Base-by-base conservation (phyloP, 2,329 filamentous ascomycete species). In the Aspergillus jensenii region DNA sequence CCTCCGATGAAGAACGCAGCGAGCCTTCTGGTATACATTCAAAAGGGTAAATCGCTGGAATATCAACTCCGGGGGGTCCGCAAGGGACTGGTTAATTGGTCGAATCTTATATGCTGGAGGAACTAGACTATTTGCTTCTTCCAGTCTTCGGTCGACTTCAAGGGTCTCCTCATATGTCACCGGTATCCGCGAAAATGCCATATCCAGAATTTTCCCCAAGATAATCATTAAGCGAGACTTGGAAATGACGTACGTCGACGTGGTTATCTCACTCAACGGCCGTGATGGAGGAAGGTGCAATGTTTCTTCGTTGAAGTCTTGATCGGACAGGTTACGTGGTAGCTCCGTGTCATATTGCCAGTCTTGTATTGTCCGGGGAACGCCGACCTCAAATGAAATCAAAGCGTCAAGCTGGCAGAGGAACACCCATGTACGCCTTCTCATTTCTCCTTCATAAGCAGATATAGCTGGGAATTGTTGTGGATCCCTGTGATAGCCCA, bases 381-480 rank as follows among this genome's bases (percentile, higher is more conserved):
- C 73, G 1, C 87, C 87, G 59, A 88, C 78, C 64, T 89, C 85
- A 65, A 88, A 88, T 1, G 84, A 81, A 1, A 84, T 79, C 15
- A 89, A 72, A 3, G 83, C 72, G 64, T 89, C 87, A 52, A 89
- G 77, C 67, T 88, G 85, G 27, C 67, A 68, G 8, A 77, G 60
- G 37, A 73, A 64, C 17, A 68, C 65, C 78, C 78, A 80, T 3
- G 74, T 52, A 11, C 78, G 74, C 17, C 78, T 69, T 49, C 78
- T 70, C 70, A 80, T 84, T 68, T 87, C 85, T 8, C 81, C 84
- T 56, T 84, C 79, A 59, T 82, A 84, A 2, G 80, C 76, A 1
- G 81, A 77, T 47, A 87, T 79, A 50, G 74, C 77, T 4, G 81
- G 73, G 62, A 83, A 84, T 39, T 83, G 81, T 3, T 69, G 77